Conservation (phyloP, 805 yeast genomes). For the Metschnikowia hibisci region DNA sequence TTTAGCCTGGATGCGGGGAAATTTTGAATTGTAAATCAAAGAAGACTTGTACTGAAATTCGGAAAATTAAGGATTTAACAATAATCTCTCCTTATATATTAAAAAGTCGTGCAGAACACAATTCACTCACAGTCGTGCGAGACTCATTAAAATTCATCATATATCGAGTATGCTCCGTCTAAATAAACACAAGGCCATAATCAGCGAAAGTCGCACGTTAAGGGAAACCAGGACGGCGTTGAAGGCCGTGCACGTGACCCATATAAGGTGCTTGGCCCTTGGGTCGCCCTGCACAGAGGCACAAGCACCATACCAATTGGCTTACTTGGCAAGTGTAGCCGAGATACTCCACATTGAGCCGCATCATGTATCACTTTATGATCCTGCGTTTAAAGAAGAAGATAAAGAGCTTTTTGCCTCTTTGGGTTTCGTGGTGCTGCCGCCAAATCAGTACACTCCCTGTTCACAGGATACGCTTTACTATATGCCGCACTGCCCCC, state of each 20-base stretch:
- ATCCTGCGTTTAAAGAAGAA: slow-evolving; percentile 53
- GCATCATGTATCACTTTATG: slow-evolving; percentile 47
- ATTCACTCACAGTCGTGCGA: background rate
- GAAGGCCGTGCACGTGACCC: slow-evolving; percentile 8
- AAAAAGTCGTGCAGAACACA: no score
- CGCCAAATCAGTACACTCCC: slow-evolving; percentile 2
- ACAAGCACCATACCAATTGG: slow-evolving; percentile 66
- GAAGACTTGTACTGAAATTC: no score
- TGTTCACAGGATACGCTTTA: slow-evolving; percentile 28
- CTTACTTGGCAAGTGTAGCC: slow-evolving; percentile 45
- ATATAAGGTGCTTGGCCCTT: slow-evolving; percentile 64
- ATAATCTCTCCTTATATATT: no score
- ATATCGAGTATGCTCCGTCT: background rate
- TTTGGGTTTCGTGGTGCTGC: slow-evolving; percentile 16
- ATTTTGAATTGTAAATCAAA: no score
- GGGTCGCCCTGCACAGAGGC: slow-evolving; percentile 60
- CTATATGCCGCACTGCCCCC: slow-evolving; percentile 76
- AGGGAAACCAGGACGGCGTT: background rate
- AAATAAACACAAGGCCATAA: background rate
- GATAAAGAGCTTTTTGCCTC: slow-evolving; percentile 37
- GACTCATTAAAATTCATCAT: background rate
- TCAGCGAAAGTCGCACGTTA: background rate
- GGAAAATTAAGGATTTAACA: no score
- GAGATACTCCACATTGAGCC: slow-evolving; percentile 14
- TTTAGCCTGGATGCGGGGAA: no score